Evolutionary conservation across 768 basidiomycete species (phyloP), one percentile per base, ranked within the genome.

Genomic region (Mycena metata): DNA sequence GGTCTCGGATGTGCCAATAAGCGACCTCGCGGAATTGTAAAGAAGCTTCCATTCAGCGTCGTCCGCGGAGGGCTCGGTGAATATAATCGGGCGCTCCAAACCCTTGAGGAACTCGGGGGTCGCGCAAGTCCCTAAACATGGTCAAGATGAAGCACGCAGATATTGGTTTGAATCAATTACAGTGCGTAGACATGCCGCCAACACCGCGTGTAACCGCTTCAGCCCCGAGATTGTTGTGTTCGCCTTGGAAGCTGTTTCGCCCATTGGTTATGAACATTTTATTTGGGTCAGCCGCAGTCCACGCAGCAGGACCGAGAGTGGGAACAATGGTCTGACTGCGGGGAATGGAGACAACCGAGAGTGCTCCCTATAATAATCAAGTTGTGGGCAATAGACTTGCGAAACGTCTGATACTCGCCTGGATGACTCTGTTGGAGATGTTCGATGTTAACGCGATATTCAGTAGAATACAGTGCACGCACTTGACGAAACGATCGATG

Each of bases 401-500:
- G 30, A 3, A 30, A 30, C 30, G 30, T 49, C 19, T 5, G 23
- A 39, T 58, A 43, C 42, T 60, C 39, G n/a, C 58, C 58, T 60
- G 58, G 35, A 61, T 61, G 21, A 61, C 50, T 21, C 60, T 61
- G 39, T 15, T 30, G 30, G 30, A 30, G 30, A 30, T 30, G 30
- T 30, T 30, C 30, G 3, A 30, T 30, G 30, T 30, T 30, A 30
- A 30, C 6, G 3, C 6, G 30, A 6, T 30, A 30, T 30, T 30
- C 30, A 6, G 30, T 6, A 30, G 30, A 30, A 30, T 30, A 30
- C 6, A 30, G 6, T 30, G 30, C 6, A 30, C 58, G 19, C 5
- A 61, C 60, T 35, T 61, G 10, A 78, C 78, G 51, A 79, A 79
- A 11, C 73, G 70, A 64, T 79, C 78, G n/a, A 79, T 77, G 60